A percentile compares a stretch with the other conserved stretches of the same genome.
These are phyloP conservation scores for Coprinopsis sp. DNA, from an alignment of 768 basidiomycete species.

Conservation along the genomic window DNA sequence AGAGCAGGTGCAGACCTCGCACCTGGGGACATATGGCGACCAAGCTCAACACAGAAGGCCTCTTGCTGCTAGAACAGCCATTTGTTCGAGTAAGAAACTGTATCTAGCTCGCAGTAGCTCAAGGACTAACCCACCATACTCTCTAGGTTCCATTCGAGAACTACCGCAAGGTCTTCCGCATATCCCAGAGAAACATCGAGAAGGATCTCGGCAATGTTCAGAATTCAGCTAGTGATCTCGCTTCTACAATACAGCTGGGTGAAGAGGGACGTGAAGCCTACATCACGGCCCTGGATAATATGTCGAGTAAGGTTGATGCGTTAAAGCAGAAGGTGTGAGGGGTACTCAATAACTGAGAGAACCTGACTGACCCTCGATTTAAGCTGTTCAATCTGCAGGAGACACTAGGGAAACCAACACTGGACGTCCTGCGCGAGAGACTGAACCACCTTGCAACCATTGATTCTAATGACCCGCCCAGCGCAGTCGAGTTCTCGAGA, in stretches of 20 bases:
- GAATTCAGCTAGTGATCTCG: slow-evolving; percentile 54
- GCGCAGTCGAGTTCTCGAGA: slow-evolving; percentile 54
- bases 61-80: slow-evolving; percentile 81
- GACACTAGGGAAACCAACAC: slow-evolving; percentile 51
- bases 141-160: slow-evolving; percentile 86
- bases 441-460: slow-evolving; percentile 64
- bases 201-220: slow-evolving; percentile 66
- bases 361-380: background rate
- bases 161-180: slow-evolving; percentile 82
- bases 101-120: slow-evolving; percentile 65
- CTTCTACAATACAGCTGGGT: slow-evolving; percentile 35
- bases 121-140: slow-evolving; percentile 88
- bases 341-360: background rate
- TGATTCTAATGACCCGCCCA: slow-evolving; percentile 50
- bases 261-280: slow-evolving; percentile 45
- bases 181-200: slow-evolving; percentile 77
- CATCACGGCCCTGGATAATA: slow-evolving; percentile 59
- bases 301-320: slow-evolving; percentile 72
- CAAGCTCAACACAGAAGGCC: slow-evolving; percentile 68
- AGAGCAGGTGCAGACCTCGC: no score
- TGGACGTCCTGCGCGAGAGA: slow-evolving; percentile 71
- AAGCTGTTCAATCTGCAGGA: slow-evolving; percentile 48
- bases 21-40: no score
- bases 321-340: slow-evolving; percentile 80
- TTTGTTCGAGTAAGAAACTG: slow-evolving; percentile 63